phyloP scores from a whole-genome alignment of 2,329 filamentous ascomycete genomes.

The Ophiostoma tasmaniense region DNA sequence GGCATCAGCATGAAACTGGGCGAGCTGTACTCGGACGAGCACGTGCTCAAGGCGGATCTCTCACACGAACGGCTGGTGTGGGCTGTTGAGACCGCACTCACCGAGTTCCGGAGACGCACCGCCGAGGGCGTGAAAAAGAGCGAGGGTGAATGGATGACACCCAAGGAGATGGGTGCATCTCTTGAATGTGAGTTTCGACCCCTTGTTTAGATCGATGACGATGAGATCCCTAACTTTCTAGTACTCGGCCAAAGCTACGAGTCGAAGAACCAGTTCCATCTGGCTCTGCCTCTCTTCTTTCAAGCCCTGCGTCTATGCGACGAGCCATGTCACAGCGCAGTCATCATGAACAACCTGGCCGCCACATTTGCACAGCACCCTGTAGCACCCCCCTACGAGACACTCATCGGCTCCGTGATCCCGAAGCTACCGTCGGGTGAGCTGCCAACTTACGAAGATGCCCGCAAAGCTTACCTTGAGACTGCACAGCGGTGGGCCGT shows the following conservation, averaged over 20 bases:
- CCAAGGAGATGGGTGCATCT: slow-evolving; percentile 63
- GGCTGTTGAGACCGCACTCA: slow-evolving; percentile 71
- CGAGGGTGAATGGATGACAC: slow-evolving; percentile 62
- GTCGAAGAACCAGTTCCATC: slow-evolving; percentile 62
- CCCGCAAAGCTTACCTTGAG: slow-evolving; percentile 54
- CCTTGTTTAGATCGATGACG: no score
- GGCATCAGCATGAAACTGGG: slow-evolving; percentile 76
- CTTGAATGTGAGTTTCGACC: slow-evolving; percentile 49
- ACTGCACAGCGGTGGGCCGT: slow-evolving; percentile 70
- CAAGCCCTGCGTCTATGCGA: slow-evolving; percentile 66
- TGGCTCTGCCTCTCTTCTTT: slow-evolving; percentile 78
- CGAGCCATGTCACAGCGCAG: slow-evolving; percentile 64
- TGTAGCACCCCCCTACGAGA: slow-evolving; percentile 29
- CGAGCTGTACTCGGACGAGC: slow-evolving; percentile 68
- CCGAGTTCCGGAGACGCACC: slow-evolving; percentile 62
- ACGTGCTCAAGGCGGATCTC: slow-evolving; percentile 63
- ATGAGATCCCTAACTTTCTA: slow-evolving; percentile 24
- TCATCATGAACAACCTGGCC: slow-evolving; percentile 80
- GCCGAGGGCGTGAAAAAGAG: slow-evolving; percentile 59
- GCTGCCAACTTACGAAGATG: slow-evolving; percentile 26
- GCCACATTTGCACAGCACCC: slow-evolving; percentile 63
- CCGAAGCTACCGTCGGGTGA: slow-evolving; percentile 7
- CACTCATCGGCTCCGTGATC: slow-evolving; percentile 24
- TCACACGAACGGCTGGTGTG: slow-evolving; percentile 70
- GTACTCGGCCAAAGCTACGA: slow-evolving; percentile 72